Conservation (phyloP, 106 monocot genomes). For the Dactylorhiza incarnata region DNA sequence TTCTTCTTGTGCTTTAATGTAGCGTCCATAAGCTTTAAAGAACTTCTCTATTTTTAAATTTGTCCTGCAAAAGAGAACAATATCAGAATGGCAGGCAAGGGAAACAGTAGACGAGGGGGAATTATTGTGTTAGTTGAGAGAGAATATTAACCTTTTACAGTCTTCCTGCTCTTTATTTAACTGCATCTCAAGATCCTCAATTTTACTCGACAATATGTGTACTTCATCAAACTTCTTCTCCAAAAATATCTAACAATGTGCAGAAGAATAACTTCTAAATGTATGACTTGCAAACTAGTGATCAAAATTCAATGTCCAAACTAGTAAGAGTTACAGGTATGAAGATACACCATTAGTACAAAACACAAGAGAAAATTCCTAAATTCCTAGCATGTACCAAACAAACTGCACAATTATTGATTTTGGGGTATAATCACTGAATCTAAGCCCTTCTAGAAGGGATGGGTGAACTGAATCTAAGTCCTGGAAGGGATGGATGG, state of each 20-base stretch:
- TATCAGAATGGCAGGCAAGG: neutral
- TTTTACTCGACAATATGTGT: slow-evolving; percentile 31
- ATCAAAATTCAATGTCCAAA: neutral
- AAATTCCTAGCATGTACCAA: too few relatives aligned
- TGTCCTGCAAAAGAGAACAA: slow-evolving; percentile 26
- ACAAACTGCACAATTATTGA: too few relatives aligned
- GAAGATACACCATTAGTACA: too few relatives aligned
- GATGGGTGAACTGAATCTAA: too few relatives aligned
- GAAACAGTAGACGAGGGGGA: neutral
- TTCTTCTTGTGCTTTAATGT: slow-evolving; percentile 53
- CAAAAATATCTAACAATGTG: slow-evolving; percentile 23
- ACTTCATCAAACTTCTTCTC: slow-evolving; percentile 51
- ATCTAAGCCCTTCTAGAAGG: too few relatives aligned
- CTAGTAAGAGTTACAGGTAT: neutral
- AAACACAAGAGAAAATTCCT: too few relatives aligned
- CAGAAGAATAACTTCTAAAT: neutral
- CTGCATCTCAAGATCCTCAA: slow-evolving; percentile 53
- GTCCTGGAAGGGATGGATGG: too few relatives aligned
- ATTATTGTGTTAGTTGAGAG: neutral
- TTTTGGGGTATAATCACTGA: too few relatives aligned
- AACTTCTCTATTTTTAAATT: slow-evolving; percentile 47
- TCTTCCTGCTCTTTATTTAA: slow-evolving; percentile 56
- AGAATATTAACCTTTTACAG: slow-evolving; percentile 38
- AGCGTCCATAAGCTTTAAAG: slow-evolving; percentile 45
- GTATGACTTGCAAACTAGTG: neutral